Conservation (phyloP, 352 stramenopile genomes). For the Globisporangium yorkense region DNA sequence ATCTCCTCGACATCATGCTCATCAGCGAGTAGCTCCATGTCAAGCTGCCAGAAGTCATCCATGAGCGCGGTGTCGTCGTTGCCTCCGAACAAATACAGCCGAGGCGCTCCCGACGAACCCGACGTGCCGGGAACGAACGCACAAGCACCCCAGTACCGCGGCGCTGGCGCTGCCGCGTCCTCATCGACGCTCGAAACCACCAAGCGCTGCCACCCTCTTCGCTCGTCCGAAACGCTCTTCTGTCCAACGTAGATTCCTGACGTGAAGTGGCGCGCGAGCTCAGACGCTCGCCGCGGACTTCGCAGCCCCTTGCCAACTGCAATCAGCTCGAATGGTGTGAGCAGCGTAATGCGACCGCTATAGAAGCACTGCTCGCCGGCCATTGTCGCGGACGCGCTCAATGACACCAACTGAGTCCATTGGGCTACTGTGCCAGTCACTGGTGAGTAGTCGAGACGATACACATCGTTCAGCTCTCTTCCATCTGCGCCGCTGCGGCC, state of each 20-base stretch:
- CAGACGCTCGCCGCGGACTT: conserved; percentile 9
- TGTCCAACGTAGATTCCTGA: conserved; percentile 23
- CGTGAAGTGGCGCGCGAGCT: conserved; percentile 21
- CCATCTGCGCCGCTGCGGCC: conserved; percentile 28
- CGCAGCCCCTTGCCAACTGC: conserved; percentile 26
- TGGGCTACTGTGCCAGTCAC: conserved; percentile 14
- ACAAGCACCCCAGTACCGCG: conserved; percentile 41
- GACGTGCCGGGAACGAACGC: conserved; percentile 23
- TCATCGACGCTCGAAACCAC: conserved; percentile 6
- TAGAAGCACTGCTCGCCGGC: conserved; percentile 21
- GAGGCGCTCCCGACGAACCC: conserved; percentile 7
- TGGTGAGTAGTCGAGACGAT: conserved; percentile 52
- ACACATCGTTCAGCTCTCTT: conserved; percentile 39
- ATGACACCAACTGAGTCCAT: conserved; percentile 39
- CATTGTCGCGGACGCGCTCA: conserved; percentile 5
- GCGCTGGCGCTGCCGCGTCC: conserved; percentile 7
- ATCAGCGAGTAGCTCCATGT: conserved; percentile 31
- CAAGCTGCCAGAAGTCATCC: conserved; percentile 54
- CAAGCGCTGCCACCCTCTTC: conserved; percentile 28
- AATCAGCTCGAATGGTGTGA: conserved; percentile 51
- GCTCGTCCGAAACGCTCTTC: conserved; percentile 36
- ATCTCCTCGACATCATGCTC: conserved; percentile 16
- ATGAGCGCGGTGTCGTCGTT: conserved; percentile 61
- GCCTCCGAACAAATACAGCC: conserved; percentile 54
- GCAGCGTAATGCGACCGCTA: conserved; percentile 24